Percentiles rank a stretch among this genome's conserved stretches.
These are phyloP conservation scores for Aureobasidium subglaciale DNA, from an alignment of 2,329 filamentous ascomycete species.

Conservation along the genomic window DNA sequence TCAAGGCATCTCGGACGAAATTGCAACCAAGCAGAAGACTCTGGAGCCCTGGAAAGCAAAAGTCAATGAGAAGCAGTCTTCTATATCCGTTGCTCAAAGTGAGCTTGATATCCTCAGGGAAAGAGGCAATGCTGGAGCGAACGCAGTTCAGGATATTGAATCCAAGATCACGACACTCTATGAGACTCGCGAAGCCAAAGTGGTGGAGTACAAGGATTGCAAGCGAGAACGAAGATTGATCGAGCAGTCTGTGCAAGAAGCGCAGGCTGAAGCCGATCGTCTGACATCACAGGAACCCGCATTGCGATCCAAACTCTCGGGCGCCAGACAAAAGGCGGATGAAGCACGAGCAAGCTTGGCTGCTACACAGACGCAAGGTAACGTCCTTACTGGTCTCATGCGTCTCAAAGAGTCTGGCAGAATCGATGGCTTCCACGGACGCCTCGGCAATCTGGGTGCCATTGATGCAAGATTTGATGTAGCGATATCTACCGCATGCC, in stretches of 20 bases:
- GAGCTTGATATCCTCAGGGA: constrained; percentile 88
- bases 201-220: constrained; percentile 66
- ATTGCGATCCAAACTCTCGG: constrained; percentile 76
- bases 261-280: constrained; percentile 65
- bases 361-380: constrained; percentile 80
- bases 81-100: constrained; percentile 88
- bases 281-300: constrained; percentile 72
- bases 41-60: constrained; percentile 95
- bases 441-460: constrained; percentile 85
- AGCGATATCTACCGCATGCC: constrained; percentile 95
- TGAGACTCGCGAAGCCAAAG: constrained; percentile 62
- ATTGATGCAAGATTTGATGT: constrained; percentile 94
- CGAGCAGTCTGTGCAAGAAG: constrained; percentile 65
- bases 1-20: constrained; percentile 86
- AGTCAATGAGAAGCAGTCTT: constrained; percentile 91
- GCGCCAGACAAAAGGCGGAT: constrained; percentile 87
- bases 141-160: constrained; percentile 76
- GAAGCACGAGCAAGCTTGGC: constrained; percentile 87
- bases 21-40: constrained; percentile 84
- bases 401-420: constrained; percentile 91
- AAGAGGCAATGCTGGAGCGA: constrained; percentile 77
- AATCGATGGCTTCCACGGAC: constrained; percentile 94
- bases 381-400: constrained; percentile 81
- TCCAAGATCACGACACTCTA: constrained; percentile 69
- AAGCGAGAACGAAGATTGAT: constrained; percentile 65